Base-by-base conservation (phyloP, 495 filamentous ascomycete species). In the Xylaria curta region DNA sequence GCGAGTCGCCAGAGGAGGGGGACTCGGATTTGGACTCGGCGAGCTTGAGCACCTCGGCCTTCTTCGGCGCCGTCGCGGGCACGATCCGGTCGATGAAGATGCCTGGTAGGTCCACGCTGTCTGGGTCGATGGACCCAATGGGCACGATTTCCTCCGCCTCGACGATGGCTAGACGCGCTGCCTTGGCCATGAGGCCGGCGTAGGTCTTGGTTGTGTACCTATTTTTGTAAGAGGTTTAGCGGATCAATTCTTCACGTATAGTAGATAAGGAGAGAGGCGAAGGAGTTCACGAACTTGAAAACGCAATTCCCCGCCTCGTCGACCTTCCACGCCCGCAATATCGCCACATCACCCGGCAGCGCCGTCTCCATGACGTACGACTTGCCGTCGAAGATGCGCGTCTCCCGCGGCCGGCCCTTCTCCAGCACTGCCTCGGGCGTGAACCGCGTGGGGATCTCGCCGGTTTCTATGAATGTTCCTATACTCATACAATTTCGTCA, bases 61-160 rank as follows among this genome's bases (percentile, higher is more conserved):
- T 80, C 74, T 89, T 88, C 5, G 81, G 68, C 24, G 81, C 84
- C 5, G 84, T 88, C 5, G 87, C 83, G 60, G 85, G 88, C 6
- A 91, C 87, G 59, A 91, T 89, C 51, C 89, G 84, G 76, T 91
- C 86, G 66, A 91, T 84, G 76, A 84, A 91, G 70, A 91, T 89
- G 7, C 89, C 89, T 3, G 88, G 88, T 17, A 91, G 82, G 73
- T 91, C 83, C 6, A 91, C 85, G 15, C 85, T 82, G 64, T 86
- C 83, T 6, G 89, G 87, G 61, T 86, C 84, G 33, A 91, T 87
- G 51, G 85, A 83, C 36, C 89, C 89, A 0, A 87, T 76, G 12
- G 86, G 85, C 36, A 91, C 89, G 73, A 91, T 90, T 71, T 91
- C 79, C 76, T 91, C 89, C n/a, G 89, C 89, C 74, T 91, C 89